These are phyloP conservation scores for Malassezia dermatis DNA, from an alignment of 1,284 basidiomycete species.

Conservation along the genomic window DNA sequence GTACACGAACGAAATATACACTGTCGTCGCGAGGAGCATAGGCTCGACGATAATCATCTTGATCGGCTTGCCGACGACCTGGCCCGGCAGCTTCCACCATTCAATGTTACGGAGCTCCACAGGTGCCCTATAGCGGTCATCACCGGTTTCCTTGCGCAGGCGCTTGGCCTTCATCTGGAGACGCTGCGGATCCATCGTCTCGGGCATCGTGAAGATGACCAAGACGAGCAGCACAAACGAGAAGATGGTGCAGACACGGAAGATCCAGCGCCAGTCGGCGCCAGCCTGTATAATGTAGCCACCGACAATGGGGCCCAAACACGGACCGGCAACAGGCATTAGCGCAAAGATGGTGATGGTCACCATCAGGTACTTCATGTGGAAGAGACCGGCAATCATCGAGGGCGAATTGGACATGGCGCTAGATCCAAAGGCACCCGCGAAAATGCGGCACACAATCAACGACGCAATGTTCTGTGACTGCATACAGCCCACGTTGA, in stretches of 20 bases:
- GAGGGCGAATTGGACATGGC: constrained; percentile 53
- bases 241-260: constrained; percentile 64
- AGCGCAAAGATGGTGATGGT: constrained; percentile 62
- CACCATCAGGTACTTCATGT: constrained; percentile 58
- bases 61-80: constrained; percentile 58
- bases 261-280: constrained; percentile 61
- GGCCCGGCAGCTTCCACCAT: constrained; percentile 46
- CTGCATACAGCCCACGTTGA: constrained; percentile 61
- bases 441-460: constrained; percentile 61
- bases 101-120: constrained; percentile 24
- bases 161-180: constrained; percentile 53
- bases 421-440: constrained; percentile 56
- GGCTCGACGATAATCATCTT: constrained; percentile 58
- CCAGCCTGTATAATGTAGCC: constrained; percentile 51
- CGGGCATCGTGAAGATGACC: constrained; percentile 62
- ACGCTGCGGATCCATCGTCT: constrained; percentile 58
- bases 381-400: constrained; percentile 58
- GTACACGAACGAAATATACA: constrained; percentile 68
- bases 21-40: constrained; percentile 62
- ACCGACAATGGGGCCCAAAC: constrained; percentile 47
- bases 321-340: constrained; percentile 67
- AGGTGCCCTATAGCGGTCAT: constrained; percentile 53
- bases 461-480: constrained; percentile 57
- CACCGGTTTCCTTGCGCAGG: constrained; percentile 58
- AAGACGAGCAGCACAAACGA: constrained; percentile 52